These are phyloP conservation scores for Limonium bicolor DNA, from an alignment of 148 eudicot genomes.

Conservation along the genomic window DNA sequence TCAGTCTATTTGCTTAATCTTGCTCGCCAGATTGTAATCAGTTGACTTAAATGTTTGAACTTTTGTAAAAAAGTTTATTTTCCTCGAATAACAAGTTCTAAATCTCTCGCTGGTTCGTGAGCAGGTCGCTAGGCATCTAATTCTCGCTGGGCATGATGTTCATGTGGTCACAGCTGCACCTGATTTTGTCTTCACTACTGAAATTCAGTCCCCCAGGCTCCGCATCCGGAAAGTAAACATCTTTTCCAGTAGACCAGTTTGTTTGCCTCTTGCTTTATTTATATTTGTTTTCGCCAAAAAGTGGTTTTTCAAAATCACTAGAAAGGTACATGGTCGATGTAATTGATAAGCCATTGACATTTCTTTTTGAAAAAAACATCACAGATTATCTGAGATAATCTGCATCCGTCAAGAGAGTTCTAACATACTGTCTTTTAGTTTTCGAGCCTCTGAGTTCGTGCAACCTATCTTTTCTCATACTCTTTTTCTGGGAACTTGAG, in stretches of 20 bases:
- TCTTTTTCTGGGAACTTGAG: too few species aligned
- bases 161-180: slow-evolving; percentile 97
- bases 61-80: neutral
- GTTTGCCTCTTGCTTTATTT: neutral
- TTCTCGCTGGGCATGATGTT: slow-evolving; percentile 90
- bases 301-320: neutral
- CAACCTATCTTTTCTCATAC: too few species aligned
- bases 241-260: neutral
- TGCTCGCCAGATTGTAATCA: too few species aligned
- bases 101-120: neutral
- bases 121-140: slow-evolving; percentile 83
- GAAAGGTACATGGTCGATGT: too few species aligned
- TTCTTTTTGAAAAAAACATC: too few species aligned
- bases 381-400: too few species aligned
- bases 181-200: slow-evolving; percentile 87
- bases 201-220: slow-evolving; percentile 82
- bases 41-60: too few species aligned
- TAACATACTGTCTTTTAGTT: too few species aligned
- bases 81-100: neutral
- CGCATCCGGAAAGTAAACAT: slow-evolving; percentile 75
- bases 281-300: neutral
- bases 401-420: too few species aligned
- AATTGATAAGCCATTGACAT: too few species aligned
- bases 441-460: too few species aligned
- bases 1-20: neutral